phyloP scores from a whole-genome alignment of 306 rosid species.

The Malus sieversii region DNA sequence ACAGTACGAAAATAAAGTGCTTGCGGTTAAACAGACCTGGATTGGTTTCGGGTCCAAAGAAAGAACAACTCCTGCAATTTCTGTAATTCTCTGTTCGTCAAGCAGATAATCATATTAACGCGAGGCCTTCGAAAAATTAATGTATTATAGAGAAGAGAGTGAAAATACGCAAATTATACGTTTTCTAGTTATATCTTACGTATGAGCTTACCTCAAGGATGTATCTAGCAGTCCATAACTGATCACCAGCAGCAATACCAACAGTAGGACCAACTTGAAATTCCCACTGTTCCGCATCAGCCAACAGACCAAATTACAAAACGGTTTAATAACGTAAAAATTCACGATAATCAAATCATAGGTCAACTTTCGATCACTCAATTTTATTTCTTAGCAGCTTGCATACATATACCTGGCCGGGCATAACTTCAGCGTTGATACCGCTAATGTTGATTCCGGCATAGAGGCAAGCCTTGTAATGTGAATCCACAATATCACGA shows the following conservation, averaged over 20 bases:
- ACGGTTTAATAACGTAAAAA: neutral
- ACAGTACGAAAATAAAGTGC: neutral
- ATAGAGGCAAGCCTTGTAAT: conserved; percentile 50
- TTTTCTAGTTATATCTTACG: neutral
- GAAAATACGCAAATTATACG: neutral
- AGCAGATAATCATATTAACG: neutral
- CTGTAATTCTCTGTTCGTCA: conserved; percentile 39
- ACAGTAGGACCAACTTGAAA: conserved; percentile 50
- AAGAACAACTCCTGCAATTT: conserved; percentile 41
- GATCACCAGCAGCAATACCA: conserved; percentile 49
- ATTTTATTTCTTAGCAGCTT: neutral
- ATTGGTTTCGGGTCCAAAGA: conserved; percentile 56
- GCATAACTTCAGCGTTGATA: conserved; percentile 53
- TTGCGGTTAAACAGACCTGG: conserved; percentile 17
- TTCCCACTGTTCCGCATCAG: conserved; percentile 37
- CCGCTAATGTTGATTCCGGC: conserved; percentile 53
- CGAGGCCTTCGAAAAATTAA: neutral
- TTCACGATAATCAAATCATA: neutral
- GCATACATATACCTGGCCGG: conserved; percentile 31
- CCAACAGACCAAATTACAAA: neutral
- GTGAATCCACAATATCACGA: conserved; percentile 46
- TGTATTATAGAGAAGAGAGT: neutral
- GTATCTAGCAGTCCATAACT: conserved; percentile 48
- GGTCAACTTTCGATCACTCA: neutral
- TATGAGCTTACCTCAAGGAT: conserved; percentile 41